Evolutionary conservation across 495 filamentous ascomycete genomes (phyloP), one percentile per base, ranked within the genome.

Genomic region (Penicillium coprophilum): DNA sequence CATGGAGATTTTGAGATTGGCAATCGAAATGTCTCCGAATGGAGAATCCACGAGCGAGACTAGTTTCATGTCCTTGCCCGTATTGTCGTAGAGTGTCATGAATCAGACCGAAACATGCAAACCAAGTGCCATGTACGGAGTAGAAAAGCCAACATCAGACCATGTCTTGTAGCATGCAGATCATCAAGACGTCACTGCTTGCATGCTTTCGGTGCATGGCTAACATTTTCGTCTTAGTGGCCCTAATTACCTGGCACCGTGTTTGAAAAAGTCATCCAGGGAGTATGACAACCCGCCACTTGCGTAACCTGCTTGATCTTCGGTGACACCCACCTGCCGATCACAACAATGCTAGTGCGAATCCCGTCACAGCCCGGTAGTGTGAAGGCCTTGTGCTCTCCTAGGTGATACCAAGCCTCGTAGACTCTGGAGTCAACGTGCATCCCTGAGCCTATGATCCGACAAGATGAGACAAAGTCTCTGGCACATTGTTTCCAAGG

Each of bases 81-180:
- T 27, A 2, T n/a, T 34, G 23, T 23, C 20, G 17, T 31, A 54
- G 9, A 36, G 19, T 11, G 44, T 62, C 46, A 39, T 34, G 27
- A 58, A 48, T 30, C 31, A 43, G 27, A 56, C 60, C 36, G 53
- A 59, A 48, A 59, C 52, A 62, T 41, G 39, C 11, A 49, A 39
- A 40, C 24, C 24, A 9, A 43, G 38, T 53, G 38, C 51, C 48
- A 57, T 39, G 38, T 21, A 40, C 28, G 9, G 28, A 30, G 32
- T 36, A 21, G 12, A 32, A 28, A 46, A 45, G 52, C 30, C 43
- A 54, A 20, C 12, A 28, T 54, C 9, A 34, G 47, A 15, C 21
- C 12, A 31, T 48, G 36, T 43, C 30, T 41, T 11, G 12, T 28
- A 8, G 13, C 28, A 46, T 46, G 57, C 51, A 49, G 20, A 53